Base-by-base conservation (phyloP, 768 basidiomycete genomes). In the Tricholoma sp. region DNA sequence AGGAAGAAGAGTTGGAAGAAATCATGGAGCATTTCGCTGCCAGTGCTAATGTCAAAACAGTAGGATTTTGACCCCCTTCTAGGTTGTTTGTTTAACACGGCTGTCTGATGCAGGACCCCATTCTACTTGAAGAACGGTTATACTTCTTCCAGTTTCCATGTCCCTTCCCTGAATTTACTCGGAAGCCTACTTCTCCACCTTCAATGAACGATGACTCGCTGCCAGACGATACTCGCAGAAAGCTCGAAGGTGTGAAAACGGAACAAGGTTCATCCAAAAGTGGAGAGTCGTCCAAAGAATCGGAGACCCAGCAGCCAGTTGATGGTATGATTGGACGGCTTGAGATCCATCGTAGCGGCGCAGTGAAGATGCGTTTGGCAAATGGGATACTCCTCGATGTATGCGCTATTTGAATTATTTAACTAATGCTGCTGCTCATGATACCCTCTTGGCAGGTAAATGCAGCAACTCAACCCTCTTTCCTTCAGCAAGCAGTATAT, bases 61-160 rank as follows among this genome's bases (percentile, higher is more conserved):
- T 84, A 64, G 32, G 70, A 55, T 52, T 8, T 39, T 14, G 29
- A 31, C 43, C 57, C 37, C 12, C 32, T 19, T 51, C 59, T 34
- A 14, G 19, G 22, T 58, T 54, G 16, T 53, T 10, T 37, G n/a
- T 54, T 55, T 39, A 24, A 39, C 12, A 14, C 18, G 16, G 3
- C 3, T 18, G 6, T 29, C 11, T n/a, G 43, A 39, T 24, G 21
- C 39, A 63, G 84, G 82, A 83, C 56, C 64, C 75, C 24, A 67
- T 74, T 51, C 61, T 79, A 35, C 78, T 77, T 53, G 85, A 84
- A 69, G 86, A 91, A 54, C 78, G 80, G 18, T 72, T 96, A 3
- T 96, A 89, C 66, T 86, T 94, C 63, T 94, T 96, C 74, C 93
- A 95, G 67, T 96, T 96, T 64, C 94, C 94, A 0, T 69, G 76